Conservation (phyloP, 208 protist genomes). For the Leishmania mexicana region DNA sequence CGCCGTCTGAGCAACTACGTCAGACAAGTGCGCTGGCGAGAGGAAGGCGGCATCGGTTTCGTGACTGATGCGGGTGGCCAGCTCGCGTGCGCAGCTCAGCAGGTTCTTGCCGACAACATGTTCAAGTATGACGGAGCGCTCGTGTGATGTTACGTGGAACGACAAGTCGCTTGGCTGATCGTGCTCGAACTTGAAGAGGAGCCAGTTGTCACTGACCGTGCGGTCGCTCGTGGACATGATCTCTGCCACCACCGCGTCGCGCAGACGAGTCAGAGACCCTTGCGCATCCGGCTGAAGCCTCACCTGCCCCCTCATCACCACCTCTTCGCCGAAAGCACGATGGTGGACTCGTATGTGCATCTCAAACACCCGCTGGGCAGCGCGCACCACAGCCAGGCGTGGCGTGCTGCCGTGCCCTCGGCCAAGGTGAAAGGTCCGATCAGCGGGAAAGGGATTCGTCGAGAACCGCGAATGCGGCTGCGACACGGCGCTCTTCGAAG, state of each 20-base stretch:
- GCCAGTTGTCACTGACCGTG: constrained; percentile 7
- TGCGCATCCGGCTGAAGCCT: neutral
- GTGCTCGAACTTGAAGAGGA: constrained; percentile 15
- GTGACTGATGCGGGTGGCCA: constrained; percentile 14
- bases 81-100: constrained; percentile 19
- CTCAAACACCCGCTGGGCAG: constrained; percentile 38
- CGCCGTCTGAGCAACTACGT: constrained; percentile 3
- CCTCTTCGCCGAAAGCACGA: constrained; percentile 18
- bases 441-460: constrained; percentile 14
- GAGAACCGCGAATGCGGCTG: neutral
- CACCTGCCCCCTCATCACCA: constrained; percentile 3
- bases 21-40: neutral
- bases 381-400: constrained; percentile 33
- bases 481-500: constrained; percentile 13
- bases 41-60: constrained; percentile 23
- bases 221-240: constrained; percentile 20
- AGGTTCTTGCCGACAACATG: constrained; percentile 10
- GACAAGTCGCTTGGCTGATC: constrained; percentile 10
- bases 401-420: constrained; percentile 16
- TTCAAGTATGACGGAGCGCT: constrained; percentile 29
- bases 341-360: constrained; percentile 34
- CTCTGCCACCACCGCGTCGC: constrained; percentile 22
- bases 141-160: constrained; percentile 13
- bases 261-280: constrained; percentile 10
- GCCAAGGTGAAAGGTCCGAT: constrained; percentile 22